phyloP scores from a whole-genome alignment of 2,329 filamentous ascomycete species.

The Sclerotiophoma versabilis region DNA sequence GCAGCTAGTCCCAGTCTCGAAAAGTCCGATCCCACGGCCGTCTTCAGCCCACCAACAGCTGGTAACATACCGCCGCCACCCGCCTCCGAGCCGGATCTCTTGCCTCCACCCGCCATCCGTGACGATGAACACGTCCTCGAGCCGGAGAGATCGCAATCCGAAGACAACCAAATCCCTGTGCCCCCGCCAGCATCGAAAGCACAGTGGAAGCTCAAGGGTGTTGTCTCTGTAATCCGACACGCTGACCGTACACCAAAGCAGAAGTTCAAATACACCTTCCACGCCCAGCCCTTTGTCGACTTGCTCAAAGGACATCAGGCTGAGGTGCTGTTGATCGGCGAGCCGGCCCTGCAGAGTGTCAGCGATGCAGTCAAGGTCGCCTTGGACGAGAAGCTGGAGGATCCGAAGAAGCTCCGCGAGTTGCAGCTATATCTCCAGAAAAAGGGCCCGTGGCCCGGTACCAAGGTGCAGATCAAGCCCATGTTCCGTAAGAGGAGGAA shows the following conservation, averaged over 20 bases:
- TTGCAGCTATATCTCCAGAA: conserved; percentile 87
- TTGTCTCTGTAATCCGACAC: conserved; percentile 95
- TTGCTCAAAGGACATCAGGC: conserved; percentile 94
- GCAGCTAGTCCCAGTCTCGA: conserved; percentile 55
- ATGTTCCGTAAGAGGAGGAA: conserved; percentile 93
- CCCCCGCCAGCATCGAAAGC: conserved; percentile 74
- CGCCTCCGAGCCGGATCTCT: conserved; percentile 44
- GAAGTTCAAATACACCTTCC: conserved; percentile 99
- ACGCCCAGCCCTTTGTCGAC: conserved; percentile 94
- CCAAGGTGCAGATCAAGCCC: conserved; percentile 98
- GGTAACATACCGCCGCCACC: conserved; percentile 25
- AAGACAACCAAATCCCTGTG: conserved; percentile 44
- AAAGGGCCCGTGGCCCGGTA: conserved; percentile 93
- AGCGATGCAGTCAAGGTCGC: conserved; percentile 86
- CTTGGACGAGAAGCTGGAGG: conserved; percentile 79
- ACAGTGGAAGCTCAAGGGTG: conserved; percentile 97
- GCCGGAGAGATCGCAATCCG: conserved; percentile 37
- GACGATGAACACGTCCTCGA: conserved; percentile 33
- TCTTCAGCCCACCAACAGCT: conserved; percentile 25
- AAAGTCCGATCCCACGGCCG: conserved; percentile 35
- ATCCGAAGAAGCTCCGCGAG: conserved; percentile 82
- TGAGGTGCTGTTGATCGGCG: conserved; percentile 92
- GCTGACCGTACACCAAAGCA: conserved; percentile 98
- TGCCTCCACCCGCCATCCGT: conserved; percentile 34
- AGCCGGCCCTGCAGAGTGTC: conserved; percentile 87